Base-by-base conservation (phyloP, 179 eudicot genomes). In the Vitellaria paradoxa region DNA sequence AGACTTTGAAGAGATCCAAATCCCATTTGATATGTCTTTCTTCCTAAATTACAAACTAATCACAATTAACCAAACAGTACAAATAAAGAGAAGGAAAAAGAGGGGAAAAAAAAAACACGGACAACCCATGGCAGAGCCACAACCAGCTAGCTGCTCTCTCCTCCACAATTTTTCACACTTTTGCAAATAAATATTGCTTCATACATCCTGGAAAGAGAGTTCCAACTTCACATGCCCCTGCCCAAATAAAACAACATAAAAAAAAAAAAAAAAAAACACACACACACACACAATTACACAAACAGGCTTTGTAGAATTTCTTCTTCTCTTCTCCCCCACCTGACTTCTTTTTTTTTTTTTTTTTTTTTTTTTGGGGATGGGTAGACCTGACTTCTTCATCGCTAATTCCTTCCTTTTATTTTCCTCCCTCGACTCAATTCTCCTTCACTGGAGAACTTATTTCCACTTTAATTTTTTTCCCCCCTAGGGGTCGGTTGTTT, bases 1-100 rank as follows among this genome's bases (percentile, higher is more conserved):
- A 30, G 2, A 30, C 2, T 30, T 30, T 30, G 42, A 23, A 70
- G 60, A 70, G 65, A 45, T 60, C 24, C 21, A 73, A 18, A 46
- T 21, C 18, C 62, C n/a, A 63, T 21, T 59, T 65, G 66, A 47
- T 13, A 47, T 45, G 24, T 4, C 70, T 26, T 73, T 63, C 60
- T 75, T 30, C 49, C 70, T 50, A 50, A 15, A 75, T 75, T 64
- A 64, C 78, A 64, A 75, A 24, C 78, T 65, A 75, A 49, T 24
- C 12, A 7, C n/a, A 14, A 21, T 63, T 12, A 24, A 37, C 15
- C 9, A 30, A 53, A 65, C 53, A 23, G 3, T 50, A 12, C 37
- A 18, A 40, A 15, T 8, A 6, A 8, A 24, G 57, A 55, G 63
- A 60, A 67, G 55, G 20, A 57, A 30, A 47, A 20, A 45, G 57